Base-by-base conservation (phyloP, 257 asterid genomes). In the Agastache rugosa region DNA sequence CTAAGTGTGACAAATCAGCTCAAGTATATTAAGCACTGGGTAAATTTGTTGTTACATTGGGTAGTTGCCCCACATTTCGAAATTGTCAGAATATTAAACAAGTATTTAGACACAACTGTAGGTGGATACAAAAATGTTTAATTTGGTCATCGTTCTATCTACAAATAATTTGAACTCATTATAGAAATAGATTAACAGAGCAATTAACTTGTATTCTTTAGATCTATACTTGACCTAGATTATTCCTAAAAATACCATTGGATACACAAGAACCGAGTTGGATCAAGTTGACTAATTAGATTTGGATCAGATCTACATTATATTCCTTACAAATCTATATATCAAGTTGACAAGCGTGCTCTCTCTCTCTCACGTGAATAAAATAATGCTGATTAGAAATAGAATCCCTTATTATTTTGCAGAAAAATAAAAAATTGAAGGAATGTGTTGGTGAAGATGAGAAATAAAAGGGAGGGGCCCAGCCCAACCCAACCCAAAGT, bases 271-370 rank as follows among this genome's bases (percentile, higher is more conserved):
- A 16, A 22, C 8, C 42, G 11, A n/a, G 62, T 64, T 39, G 66
- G 55, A 63, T 73, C 39, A 63, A 64, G 74, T 76, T 67, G 64
- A 48, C 54, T 67, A 15, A 61, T 61, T 71, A 51, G 77, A 77
- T 71, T 72, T 77, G 74, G 74, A 77, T 65, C 74, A 47, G 67
- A 76, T 72, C 74, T 60, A 69, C 44, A 55, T 11, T 42, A 63
- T 47, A 60, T 55, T 59, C 55, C 62, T 64, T 63, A 12, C 16
- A 16, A 50, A 77, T 69, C 61, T 44, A 6, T 39, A 17, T 19
- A 63, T 29, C 66, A 20, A 35, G 31, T 63, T 37, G 73, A n/a
- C 55, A 65, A 39, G 37, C 67, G 8, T 39, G 65, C 51, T 2
- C 68, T 6, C 37, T 20, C 37, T 48, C 47, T 45, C 16, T 60